Conservation (phyloP, 148 eudicot species). For the Spergularia bocconei region DNA sequence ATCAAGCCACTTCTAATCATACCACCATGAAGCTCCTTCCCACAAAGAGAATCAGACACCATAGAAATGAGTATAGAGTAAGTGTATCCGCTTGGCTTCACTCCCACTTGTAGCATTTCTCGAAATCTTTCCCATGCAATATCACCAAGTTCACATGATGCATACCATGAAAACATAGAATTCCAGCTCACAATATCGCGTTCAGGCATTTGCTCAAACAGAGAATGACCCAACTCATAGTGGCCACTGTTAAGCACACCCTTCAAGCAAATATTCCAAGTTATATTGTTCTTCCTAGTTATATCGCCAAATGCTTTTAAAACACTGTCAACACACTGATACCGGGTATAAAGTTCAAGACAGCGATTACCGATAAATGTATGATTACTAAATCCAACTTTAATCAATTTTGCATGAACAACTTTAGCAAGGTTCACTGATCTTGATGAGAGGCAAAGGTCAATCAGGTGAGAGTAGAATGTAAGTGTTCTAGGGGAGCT, state of each 20-base stretch:
- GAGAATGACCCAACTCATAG: slow-evolving; percentile 33
- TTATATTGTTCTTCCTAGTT: slow-evolving; percentile 42
- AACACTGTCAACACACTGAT: slow-evolving; percentile 32
- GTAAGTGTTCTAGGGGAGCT: slow-evolving; percentile 36
- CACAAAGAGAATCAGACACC: slow-evolving; percentile 35
- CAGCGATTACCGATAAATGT: slow-evolving; percentile 75
- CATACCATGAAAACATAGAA: slow-evolving; percentile 59
- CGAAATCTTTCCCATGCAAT: slow-evolving; percentile 39
- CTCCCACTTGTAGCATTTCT: slow-evolving; percentile 45
- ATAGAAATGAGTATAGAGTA: slow-evolving; percentile 47
- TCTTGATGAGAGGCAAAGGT: slow-evolving; percentile 44
- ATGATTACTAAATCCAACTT: slow-evolving; percentile 54
- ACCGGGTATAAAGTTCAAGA: slow-evolving; percentile 50
- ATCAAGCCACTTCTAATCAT: slow-evolving; percentile 46
- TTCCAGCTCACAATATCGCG: slow-evolving; percentile 85
- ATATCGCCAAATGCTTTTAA: slow-evolving; percentile 57
- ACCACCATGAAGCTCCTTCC: slow-evolving; percentile 61
- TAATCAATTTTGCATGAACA: slow-evolving; percentile 64
- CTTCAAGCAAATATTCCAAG: slow-evolving; percentile 73
- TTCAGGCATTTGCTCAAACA: slow-evolving; percentile 69
- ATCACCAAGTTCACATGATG: slow-evolving; percentile 37
- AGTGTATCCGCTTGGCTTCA: slow-evolving; percentile 55
- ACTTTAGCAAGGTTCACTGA: slow-evolving; percentile 37
- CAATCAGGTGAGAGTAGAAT: slow-evolving; percentile 43
- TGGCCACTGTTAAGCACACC: slow-evolving; percentile 38